A percentile compares a stretch with the other conserved stretches of the same genome.
Evolutionary conservation across 129 eudicot genomes (phyloP).

Genomic region (Flaveria bidentis): DNA sequence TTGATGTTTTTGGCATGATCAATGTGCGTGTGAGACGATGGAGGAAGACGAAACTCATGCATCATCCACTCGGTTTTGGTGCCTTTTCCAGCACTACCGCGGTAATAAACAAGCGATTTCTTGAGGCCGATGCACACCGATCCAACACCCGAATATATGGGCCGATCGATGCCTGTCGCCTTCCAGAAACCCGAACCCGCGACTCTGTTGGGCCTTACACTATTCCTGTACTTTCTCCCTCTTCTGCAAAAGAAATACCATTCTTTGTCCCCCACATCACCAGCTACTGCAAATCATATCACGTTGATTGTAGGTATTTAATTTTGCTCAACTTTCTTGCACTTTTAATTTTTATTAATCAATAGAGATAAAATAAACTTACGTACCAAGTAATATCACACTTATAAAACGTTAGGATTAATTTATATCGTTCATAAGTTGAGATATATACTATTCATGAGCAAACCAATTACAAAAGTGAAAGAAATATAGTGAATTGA

Average conservation of each 20-base stretch:
- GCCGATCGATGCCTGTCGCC: conserved; percentile 87
- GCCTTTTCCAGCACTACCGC: conserved; percentile 82
- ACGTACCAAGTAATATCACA: no score
- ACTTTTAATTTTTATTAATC: background rate
- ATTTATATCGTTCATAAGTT: background rate
- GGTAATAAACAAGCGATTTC: conserved; percentile 75
- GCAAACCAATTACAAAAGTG: background rate
- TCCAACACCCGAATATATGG: conserved; percentile 50
- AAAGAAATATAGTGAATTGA: background rate
- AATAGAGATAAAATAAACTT: no score
- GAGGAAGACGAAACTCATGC: conserved; percentile 83
- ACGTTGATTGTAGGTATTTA: background rate
- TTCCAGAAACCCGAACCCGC: conserved; percentile 98
- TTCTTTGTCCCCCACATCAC: conserved; percentile 66
- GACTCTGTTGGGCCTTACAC: conserved; percentile 88
- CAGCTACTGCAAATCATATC: conserved; percentile 47
- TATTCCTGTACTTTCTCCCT: conserved; percentile 93
- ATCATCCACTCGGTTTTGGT: conserved; percentile 93
- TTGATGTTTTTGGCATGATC: background rate
- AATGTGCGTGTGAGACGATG: conserved; percentile 17
- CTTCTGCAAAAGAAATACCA: conserved; percentile 95
- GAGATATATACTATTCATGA: background rate
- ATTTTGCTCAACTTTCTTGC: background rate
- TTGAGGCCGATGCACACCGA: conserved; percentile 65
- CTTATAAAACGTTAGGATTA: no score